phyloP scores from a whole-genome alignment of 345 rosid genomes.

The Eucalyptus melliodora region DNA sequence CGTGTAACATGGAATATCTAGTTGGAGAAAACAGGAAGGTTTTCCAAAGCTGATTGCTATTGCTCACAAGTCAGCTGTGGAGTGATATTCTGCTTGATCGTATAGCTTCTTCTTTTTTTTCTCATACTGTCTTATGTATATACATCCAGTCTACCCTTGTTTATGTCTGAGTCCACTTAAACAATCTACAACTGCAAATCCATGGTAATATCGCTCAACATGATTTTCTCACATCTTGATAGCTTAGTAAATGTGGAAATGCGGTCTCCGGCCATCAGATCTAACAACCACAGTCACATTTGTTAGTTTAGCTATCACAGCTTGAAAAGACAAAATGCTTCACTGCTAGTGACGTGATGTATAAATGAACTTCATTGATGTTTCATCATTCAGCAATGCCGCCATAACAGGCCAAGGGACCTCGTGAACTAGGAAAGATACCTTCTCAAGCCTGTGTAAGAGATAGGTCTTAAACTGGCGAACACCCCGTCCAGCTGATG shows the following conservation, averaged over 20 bases:
- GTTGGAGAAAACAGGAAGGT: background rate
- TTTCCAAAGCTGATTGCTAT: background rate
- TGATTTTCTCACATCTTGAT: background rate
- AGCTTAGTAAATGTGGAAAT: background rate
- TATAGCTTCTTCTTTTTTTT: background rate
- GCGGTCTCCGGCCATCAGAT: background rate
- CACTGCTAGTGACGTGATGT: background rate
- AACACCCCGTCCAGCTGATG: slow-evolving; percentile 78
- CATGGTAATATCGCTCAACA: background rate
- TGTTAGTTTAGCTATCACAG: background rate
- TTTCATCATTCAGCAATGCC: background rate
- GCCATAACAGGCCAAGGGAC: background rate
- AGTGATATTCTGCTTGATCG: background rate
- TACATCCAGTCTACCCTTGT: background rate
- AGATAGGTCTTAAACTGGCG: slow-evolving; percentile 96
- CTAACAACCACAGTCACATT: background rate
- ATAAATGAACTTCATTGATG: background rate
- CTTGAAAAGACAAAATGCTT: background rate
- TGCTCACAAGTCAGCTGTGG: background rate
- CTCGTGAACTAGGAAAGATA: background rate
- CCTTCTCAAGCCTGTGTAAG: slow-evolving; percentile 76
- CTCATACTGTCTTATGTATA: background rate
- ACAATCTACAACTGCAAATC: background rate
- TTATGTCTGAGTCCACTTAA: background rate
- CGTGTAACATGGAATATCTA: background rate